A percentile compares a stretch with the other conserved stretches of the same genome.
Conservation (phyloP, 1,139 yeast species). For the Blastobotrys raffinosifermentans region DNA sequence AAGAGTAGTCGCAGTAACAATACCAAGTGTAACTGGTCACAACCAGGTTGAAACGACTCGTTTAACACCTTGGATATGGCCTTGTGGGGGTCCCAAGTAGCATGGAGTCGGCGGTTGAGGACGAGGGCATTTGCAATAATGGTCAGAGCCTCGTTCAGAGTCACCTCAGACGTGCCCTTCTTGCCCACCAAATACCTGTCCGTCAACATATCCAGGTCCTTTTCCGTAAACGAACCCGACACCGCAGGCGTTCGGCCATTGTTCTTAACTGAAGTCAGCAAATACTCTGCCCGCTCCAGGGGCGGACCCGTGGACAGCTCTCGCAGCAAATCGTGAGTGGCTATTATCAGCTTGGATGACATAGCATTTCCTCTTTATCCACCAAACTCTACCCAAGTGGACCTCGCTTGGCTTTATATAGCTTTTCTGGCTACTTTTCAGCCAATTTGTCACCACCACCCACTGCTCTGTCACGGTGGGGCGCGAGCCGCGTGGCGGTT, state of each 20-base stretch:
- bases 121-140: constrained; percentile 23
- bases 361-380: no score
- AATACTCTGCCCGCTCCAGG: constrained; percentile 2
- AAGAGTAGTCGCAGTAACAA: constrained; percentile 19
- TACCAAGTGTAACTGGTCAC: constrained; percentile 10
- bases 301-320: not conserved
- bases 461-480: no score
- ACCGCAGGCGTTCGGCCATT: constrained; percentile 7
- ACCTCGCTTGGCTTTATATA: no score
- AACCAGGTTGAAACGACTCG: constrained; percentile 11
- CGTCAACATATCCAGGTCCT: constrained; percentile 12
- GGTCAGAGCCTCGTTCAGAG: constrained; percentile 18
- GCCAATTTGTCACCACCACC: no score
- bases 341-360: not conserved
- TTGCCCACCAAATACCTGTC: constrained; percentile 5
- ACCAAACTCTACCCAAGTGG: no score
- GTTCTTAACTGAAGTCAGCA: constrained; percentile 8
- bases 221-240: constrained; percentile 3
- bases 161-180: constrained; percentile 6
- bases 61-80: constrained; percentile 11
- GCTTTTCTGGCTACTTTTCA: no score
- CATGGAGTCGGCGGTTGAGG: constrained; percentile 15
- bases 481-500: no score
- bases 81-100: constrained; percentile 14
- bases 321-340: not conserved